Base-by-base conservation (phyloP, 208 protist genomes). In the Acanthamoeba polyphaga region DNA sequence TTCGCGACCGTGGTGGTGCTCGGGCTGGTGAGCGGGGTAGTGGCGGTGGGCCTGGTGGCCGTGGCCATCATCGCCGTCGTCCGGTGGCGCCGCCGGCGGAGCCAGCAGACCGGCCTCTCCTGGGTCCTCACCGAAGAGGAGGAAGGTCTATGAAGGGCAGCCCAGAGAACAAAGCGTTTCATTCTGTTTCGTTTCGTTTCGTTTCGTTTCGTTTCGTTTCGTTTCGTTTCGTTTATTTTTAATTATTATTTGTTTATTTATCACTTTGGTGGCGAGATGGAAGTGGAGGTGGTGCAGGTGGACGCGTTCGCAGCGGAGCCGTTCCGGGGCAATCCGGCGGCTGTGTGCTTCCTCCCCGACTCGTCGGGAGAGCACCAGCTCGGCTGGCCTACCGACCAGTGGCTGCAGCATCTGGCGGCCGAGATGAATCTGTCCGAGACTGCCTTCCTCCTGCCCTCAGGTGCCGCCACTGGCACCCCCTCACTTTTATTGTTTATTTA, bases 201-300 rank as follows among this genome's bases (percentile, higher is more conserved):
- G n/a, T n/a, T n/a, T n/a, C 38, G 38, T 38, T 38, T 38, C 38
- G 38, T 38, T 38, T 38, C 38, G 38, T 38, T 38, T 38, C 38
- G 38, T 38, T 38, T 38, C 38, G n/a, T n/a, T n/a, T n/a, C n/a
- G n/a, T n/a, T n/a, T n/a, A n/a, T n/a, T n/a, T 19, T 60, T 19
- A 7, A 60, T 60, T 19, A 60, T 19, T n/a, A n/a, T n/a, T n/a
- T n/a, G n/a, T n/a, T n/a, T n/a, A n/a, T n/a, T n/a, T n/a, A n/a
- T n/a, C n/a, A n/a, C n/a, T n/a, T n/a, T n/a, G n/a, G n/a, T 38
- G 38, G 38, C 38, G 53, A 66, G 60, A 66, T 66, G 60, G 60
- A 66, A 95, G 88, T 98, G 98, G 98, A 97, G 98, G 49, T 98
- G 70, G 96, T 98, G 76, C 95, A 97, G 76, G 97, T 97, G 91